Percentiles rank a stretch among this genome's conserved stretches.
phyloP scores from a whole-genome alignment of 2,329 filamentous ascomycete species.

The Dactylellina cionopaga region DNA sequence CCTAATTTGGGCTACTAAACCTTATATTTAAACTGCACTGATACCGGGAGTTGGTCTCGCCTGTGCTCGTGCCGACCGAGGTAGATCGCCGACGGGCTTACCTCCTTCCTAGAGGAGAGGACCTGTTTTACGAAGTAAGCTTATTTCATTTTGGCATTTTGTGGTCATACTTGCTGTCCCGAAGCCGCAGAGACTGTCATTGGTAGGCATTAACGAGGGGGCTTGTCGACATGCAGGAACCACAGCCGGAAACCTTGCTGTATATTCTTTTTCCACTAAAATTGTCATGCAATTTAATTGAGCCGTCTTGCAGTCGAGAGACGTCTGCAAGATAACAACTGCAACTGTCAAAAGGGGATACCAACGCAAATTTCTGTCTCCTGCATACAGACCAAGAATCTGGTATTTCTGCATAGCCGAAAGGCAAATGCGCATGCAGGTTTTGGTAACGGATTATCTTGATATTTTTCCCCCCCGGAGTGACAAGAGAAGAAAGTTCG shows the following conservation, averaged over 20 bases:
- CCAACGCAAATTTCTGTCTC: neutral
- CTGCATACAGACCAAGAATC: no score
- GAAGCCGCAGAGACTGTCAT: neutral
- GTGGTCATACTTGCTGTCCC: neutral
- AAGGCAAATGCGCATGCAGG: constrained; percentile 12
- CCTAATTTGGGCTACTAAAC: neutral
- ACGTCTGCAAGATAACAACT: constrained; percentile 15
- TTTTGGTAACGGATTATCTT: constrained; percentile 34
- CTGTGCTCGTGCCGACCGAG: neutral
- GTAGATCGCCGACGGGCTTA: constrained; percentile 5
- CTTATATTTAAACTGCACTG: neutral
- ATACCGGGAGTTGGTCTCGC: neutral
- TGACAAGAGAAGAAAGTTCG: constrained; percentile 17
- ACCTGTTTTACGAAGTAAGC: neutral
- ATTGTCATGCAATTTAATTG: constrained; percentile 5
- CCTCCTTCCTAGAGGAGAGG: constrained; percentile 1
- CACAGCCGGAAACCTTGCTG: neutral
- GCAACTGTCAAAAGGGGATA: neutral
- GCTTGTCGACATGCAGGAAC: constrained; percentile 11
- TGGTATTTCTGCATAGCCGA: constrained; percentile 4
- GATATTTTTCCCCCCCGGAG: neutral
- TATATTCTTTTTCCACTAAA: neutral
- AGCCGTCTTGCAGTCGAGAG: constrained; percentile 23
- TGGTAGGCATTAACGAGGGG: neutral
- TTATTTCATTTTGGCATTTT: neutral